Evolutionary conservation across 192 early-diverging fungal genomes (phyloP), one percentile per base, ranked within the genome.

Genomic region (Linnemannia schmuckeri): DNA sequence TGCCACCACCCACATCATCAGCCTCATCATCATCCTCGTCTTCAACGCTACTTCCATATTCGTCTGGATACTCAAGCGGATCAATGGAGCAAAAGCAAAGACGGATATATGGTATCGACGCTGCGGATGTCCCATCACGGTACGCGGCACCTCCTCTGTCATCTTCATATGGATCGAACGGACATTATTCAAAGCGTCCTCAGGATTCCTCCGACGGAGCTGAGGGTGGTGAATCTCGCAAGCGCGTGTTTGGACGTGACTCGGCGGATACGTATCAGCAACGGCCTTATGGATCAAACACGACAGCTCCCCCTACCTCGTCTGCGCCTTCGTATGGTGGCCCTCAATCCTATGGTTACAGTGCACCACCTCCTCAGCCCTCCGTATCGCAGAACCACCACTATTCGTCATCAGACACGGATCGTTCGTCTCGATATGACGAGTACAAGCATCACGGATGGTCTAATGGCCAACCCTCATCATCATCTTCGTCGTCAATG

Each of bases 71-170:
- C 40, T 75, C 85, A 4, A 74, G 18, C 72, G 52, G 54, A 0
- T 66, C 72, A 1, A 72, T 72, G 38, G 79, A 81, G 20, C 61
- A 42, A 54, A 76, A 77, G 30, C 79, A 79, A 15, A 37, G 71
- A 22, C 69, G 85, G 15, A 70, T 87, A 42, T 87, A 87, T 38
- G 85, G 85, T 46, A 87, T 87, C 46, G 85, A 87, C 15, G 85
- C 85, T 27, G 76, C 85, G 4, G 85, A 87, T 49, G 61, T 77
- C 41, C 79, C 79, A 22, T 47, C 63, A 8, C 79, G 70, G 24
- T 27, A 71, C 33, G 76, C 85, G 2, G 79, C 80, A 37, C 80
- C 79, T 30, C 80, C 79, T 37, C 54, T 76, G 24, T 73, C 82
- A 24, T 33, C 83, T 24, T 74, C 78, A 27, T 87, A 87, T 70